A percentile compares a stretch with the other conserved stretches of the same genome.
phyloP scores from a whole-genome alignment of 176 grass and related monocot genomes.

The Carex scoparia region DNA sequence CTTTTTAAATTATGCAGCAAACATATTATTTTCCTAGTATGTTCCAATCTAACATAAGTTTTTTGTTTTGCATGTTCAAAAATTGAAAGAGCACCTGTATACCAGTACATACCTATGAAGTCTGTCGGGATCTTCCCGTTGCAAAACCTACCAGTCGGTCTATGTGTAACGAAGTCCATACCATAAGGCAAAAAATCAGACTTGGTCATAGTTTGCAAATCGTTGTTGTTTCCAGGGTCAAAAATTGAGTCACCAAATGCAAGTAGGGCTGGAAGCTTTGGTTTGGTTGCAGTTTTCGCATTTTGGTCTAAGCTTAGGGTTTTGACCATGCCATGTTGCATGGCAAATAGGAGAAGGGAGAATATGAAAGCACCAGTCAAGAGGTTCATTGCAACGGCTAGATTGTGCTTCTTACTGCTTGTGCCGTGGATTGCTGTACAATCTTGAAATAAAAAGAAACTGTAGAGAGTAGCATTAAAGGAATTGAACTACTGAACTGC shows the following conservation, averaged over 20 bases:
- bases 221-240: conserved; percentile 69
- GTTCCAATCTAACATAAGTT: background rate
- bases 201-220: conserved; percentile 40
- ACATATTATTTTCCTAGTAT: background rate
- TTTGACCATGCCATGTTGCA: background rate
- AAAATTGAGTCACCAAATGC: conserved; percentile 76
- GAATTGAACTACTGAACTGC: background rate
- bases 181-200: conserved; percentile 60
- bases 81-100: background rate
- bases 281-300: background rate
- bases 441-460: background rate
- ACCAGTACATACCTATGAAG: conserved; percentile 38
- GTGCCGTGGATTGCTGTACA: background rate
- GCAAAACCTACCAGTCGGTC: conserved; percentile 54
- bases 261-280: conserved; percentile 30
- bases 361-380: background rate
- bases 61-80: background rate
- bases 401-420: background rate
- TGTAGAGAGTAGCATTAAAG: background rate
- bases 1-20: background rate
- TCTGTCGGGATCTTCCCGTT: conserved; percentile 59
- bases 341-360: background rate
- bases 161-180: conserved; percentile 36
- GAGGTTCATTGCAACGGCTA: conserved; percentile 11
- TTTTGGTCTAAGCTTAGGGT: background rate